Evolutionary conservation across 2,329 filamentous ascomycete species (phyloP), one percentile per base, ranked within the genome.

Genomic region (Xylaria polymorpha): DNA sequence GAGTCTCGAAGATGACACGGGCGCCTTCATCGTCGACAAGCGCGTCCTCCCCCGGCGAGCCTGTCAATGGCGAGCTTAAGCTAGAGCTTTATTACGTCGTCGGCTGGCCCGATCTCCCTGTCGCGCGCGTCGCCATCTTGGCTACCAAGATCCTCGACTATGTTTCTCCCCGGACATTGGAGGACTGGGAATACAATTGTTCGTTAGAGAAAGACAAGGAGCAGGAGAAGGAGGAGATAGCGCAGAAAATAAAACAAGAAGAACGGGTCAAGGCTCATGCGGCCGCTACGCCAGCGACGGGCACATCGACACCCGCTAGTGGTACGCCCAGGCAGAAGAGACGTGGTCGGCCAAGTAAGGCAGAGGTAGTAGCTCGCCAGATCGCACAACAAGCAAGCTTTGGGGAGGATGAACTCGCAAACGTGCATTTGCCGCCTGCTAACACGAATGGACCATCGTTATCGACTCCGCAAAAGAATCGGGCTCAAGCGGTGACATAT

Each of bases 11-110:
- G 77, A 82, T 74, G 85, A 89, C 72, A 83, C 84, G 51, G 84
- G 84, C 9, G 87, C 85, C n/a, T 87, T 85, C 73, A 90, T 91
- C 50, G 76, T 86, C 69, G 84, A 86, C 57, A 84, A 86, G 72
- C 81, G 86, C 39, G 78, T 88, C 8, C 79, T 86, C 0, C 82
- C 82, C 85, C 0, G 73, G 77, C 1, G 46, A 74, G 25, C 71
- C 75, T 6, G 20, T 69, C n/a, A 73, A 76, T 59, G 74, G 74
- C 58, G 73, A 77, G 25, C 63, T 80, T 75, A 57, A 77, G 72
- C 1, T 84, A 55, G 80, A 85, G 8, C 81, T 88, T 69, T 83
- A 83, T 59, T 88, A 90, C 66, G 78, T 87, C 2, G 81, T 91
- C 5, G 84, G 84, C 7, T 89, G 87, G 83, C 81, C 79, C 29